phyloP scores from a whole-genome alignment of 495 filamentous ascomycete genomes.

The Parathielavia hyrcaniae region DNA sequence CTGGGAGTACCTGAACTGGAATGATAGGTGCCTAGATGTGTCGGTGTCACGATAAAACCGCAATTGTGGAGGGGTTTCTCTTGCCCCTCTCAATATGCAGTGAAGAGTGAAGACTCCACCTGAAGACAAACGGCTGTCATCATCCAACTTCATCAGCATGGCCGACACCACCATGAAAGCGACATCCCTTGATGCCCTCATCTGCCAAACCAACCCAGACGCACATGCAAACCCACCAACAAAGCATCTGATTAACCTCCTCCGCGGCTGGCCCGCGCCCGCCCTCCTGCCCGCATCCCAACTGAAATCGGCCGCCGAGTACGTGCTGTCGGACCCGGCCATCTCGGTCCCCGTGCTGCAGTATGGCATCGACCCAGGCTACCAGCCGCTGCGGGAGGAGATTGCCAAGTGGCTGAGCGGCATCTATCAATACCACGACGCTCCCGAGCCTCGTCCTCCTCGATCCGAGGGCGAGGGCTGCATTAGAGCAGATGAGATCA shows the following conservation, averaged over 20 bases:
- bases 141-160: not conserved
- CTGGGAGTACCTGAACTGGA: too few species aligned
- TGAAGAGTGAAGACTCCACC: too few species aligned
- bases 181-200: not conserved
- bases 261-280: conserved; percentile 66
- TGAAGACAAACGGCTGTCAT: too few species aligned
- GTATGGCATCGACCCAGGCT: conserved; percentile 77
- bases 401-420: conserved; percentile 62
- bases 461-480: too few species aligned
- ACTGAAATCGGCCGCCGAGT: conserved; percentile 49
- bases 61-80: too few species aligned
- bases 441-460: not conserved
- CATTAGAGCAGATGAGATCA: conserved; percentile 50
- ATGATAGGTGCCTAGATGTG: too few species aligned
- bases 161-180: not conserved
- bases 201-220: not conserved
- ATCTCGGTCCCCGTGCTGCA: conserved; percentile 53
- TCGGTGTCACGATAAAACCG: too few species aligned
- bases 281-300: conserved; percentile 58
- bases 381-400: conserved; percentile 54
- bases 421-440: conserved; percentile 45
- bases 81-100: too few species aligned
- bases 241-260: conserved; percentile 54
- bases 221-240: not conserved
- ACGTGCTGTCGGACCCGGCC: conserved; percentile 52